Base-by-base conservation (phyloP, 495 filamentous ascomycete genomes). In the Aspergillus biplanus region DNA sequence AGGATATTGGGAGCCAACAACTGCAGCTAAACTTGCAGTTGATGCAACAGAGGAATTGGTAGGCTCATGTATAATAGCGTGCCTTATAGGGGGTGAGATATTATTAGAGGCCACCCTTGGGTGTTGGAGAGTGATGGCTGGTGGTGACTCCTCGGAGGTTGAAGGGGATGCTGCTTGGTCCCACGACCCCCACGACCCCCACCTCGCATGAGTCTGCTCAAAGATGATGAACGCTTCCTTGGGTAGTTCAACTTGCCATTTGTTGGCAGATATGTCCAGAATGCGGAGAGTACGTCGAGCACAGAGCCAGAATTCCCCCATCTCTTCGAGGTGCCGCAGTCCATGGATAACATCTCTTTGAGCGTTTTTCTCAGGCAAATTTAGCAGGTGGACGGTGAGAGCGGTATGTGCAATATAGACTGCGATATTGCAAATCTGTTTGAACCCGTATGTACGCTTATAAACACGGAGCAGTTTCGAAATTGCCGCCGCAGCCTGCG, bases 331-430 rank as follows among this genome's bases (percentile, higher is more conserved):
- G 63, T 95, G 91, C 58, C 90, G 91, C n/a, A 97, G 81, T 6
- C 92, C 91, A 63, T 97, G 92, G 11, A 91, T 86, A 49, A 98
- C 89, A 74, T 99, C 95, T 66, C 94, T 81, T 65, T 85, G 89
- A 8, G 94, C 91, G 42, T 91, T 92, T 68, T 93, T 96, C 52
- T 97, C 92, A 0, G 92, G 92, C 2, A 97, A 82, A 67, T 97
- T 97, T 54, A 99, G 87, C 31, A 99, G 83, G 67, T 98, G 96
- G 54, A 98, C 92, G 2, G 94, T 97, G 73, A 92, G 95, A 13
- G 94, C 93, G 2, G 90, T 90, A 75, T 98, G 96, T 0, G 89
- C 84, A 68, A 99, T 97, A 75, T 99, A 99, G 9, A 97, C 93
- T 13, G 88, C 92, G 61, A 98, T 90, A 68, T 98, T 98, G 75